Percentiles rank a stretch among this genome's conserved stretches.
phyloP scores from a whole-genome alignment of 192 early-diverging fungal genomes.

The Ambispora gerdemannii region DNA sequence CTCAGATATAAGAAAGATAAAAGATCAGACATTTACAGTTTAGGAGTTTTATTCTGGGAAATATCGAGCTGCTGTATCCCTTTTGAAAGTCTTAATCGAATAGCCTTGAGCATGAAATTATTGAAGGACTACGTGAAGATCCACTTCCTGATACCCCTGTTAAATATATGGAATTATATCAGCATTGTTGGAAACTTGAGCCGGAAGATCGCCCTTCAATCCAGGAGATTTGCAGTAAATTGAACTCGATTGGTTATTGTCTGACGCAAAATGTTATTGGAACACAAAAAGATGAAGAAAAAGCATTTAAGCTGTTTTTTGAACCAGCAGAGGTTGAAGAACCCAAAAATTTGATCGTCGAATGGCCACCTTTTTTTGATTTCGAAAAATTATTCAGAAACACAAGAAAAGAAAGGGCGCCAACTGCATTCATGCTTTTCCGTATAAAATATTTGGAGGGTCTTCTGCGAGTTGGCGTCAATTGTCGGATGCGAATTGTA shows the following conservation, averaged over 20 bases:
- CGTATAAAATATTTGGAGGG: not conserved
- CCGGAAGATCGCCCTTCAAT: constrained; percentile 31
- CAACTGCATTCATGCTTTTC: not conserved
- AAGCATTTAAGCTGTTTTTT: no score
- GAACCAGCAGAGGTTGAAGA: not conserved
- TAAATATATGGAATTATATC: constrained; percentile 39
- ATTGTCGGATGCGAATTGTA: not conserved
- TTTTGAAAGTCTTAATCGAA: constrained; percentile 20
- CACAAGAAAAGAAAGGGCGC: not conserved
- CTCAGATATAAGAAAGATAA: constrained; percentile 27
- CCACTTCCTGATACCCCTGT: constrained; percentile 35
- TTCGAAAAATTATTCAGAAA: not conserved
- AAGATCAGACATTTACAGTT: constrained; percentile 43
- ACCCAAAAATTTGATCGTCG: not conserved
- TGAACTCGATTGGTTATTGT: no score
- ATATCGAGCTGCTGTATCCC: constrained; percentile 37
- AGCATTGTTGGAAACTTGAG: constrained; percentile 38
- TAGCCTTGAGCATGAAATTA: constrained; percentile 26
- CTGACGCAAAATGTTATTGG: no score
- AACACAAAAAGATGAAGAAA: no score
- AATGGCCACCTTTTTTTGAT: not conserved
- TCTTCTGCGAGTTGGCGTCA: not conserved
- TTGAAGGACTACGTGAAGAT: constrained; percentile 35
- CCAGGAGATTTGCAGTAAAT: no score
- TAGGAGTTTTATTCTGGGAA: constrained; percentile 46